Evolutionary conservation across 1,284 basidiomycete genomes (phyloP).

Genomic region (Ceratobasidium sp.): DNA sequence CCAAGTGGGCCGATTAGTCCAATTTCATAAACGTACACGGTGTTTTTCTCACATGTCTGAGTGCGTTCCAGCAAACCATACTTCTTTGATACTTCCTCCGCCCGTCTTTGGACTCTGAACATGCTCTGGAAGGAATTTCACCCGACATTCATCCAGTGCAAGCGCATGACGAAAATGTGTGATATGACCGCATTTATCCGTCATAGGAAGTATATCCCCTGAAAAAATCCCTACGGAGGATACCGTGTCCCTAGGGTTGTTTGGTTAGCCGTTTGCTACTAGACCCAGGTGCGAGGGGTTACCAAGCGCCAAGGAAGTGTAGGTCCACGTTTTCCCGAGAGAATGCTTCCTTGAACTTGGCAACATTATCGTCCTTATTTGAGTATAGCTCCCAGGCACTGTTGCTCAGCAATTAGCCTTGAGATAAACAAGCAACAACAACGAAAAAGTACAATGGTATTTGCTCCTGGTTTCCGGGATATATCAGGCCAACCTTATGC

Average conservation of each 20-base stretch:
- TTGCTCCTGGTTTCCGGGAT: slow-evolving; percentile 58
- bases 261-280: neutral
- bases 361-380: slow-evolving; percentile 28
- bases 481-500: slow-evolving; percentile 57
- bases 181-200: slow-evolving; percentile 53
- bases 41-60: slow-evolving; percentile 56
- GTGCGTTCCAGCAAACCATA: slow-evolving; percentile 59
- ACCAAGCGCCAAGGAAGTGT: slow-evolving; percentile 62
- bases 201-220: slow-evolving; percentile 53
- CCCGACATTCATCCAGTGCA: slow-evolving; percentile 60
- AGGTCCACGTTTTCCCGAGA: slow-evolving; percentile 55
- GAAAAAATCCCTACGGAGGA: slow-evolving; percentile 59
- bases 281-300: neutral
- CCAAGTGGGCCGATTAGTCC: neutral
- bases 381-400: slow-evolving; percentile 63
- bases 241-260: slow-evolving; percentile 62
- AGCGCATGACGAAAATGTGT: slow-evolving; percentile 62
- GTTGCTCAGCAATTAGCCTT: neutral
- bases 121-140: slow-evolving; percentile 64
- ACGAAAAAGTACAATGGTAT: slow-evolving; percentile 57
- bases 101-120: neutral
- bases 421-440: neutral
- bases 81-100: slow-evolving; percentile 53
- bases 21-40: neutral
- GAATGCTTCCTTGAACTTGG: slow-evolving; percentile 60